Evolutionary conservation across 2,329 filamentous ascomycete species (phyloP).

Genomic region (Claviceps digitariae): DNA sequence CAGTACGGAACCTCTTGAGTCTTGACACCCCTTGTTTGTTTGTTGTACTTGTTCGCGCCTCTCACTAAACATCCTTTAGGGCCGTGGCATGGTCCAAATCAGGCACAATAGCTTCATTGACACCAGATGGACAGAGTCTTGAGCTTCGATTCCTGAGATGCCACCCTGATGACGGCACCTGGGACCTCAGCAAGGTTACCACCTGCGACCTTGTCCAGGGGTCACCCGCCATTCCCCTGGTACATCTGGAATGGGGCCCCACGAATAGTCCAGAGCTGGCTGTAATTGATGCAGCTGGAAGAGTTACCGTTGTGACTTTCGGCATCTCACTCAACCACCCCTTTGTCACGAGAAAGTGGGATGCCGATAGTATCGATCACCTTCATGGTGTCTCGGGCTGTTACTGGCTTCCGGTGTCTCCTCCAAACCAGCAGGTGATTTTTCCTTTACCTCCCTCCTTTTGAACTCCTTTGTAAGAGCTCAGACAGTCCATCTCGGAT

Average conservation of each 20-base stretch:
- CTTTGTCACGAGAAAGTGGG: slow-evolving; percentile 44
- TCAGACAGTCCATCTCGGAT: too few species aligned
- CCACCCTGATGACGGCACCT: slow-evolving; percentile 54
- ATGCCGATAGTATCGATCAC: slow-evolving; percentile 59
- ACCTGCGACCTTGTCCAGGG: slow-evolving; percentile 46
- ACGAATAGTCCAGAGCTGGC: slow-evolving; percentile 67
- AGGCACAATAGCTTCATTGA: slow-evolving; percentile 74
- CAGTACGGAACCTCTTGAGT: slow-evolving; percentile 45
- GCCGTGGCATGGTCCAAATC: slow-evolving; percentile 77
- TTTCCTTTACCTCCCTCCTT: neutral
- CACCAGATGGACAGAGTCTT: slow-evolving; percentile 54
- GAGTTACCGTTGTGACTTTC: slow-evolving; percentile 61
- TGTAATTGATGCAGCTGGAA: slow-evolving; percentile 65
- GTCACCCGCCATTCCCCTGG: slow-evolving; percentile 51
- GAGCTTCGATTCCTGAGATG: slow-evolving; percentile 62
- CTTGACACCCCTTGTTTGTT: neutral
- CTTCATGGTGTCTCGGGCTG: slow-evolving; percentile 66
- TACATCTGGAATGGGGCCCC: slow-evolving; percentile 70
- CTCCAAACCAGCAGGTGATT: slow-evolving; percentile 26
- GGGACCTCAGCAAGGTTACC: slow-evolving; percentile 64
- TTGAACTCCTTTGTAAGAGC: too few species aligned
- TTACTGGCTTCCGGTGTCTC: slow-evolving; percentile 64
- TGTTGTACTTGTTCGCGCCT: neutral
- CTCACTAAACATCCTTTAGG: slow-evolving; percentile 28
- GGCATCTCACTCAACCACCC: slow-evolving; percentile 62